Evolutionary conservation across 2,329 filamentous ascomycete species (phyloP).

Genomic region (Fusarium sp.): DNA sequence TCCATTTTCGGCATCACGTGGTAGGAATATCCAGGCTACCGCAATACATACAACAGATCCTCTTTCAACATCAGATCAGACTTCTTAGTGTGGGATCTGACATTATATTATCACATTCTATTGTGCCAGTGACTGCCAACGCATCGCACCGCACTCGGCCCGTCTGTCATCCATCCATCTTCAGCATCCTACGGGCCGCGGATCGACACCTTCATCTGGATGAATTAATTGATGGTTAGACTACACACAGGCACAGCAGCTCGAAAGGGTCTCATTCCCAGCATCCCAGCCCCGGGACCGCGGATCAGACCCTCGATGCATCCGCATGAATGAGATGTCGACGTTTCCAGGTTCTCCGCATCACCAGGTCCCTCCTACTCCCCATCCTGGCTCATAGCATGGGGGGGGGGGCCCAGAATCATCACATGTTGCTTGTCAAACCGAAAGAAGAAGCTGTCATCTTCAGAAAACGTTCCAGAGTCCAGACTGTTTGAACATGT

Average conservation of each 20-base stretch:
- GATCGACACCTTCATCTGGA: constrained; percentile 31
- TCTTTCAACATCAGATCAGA: constrained; percentile 1
- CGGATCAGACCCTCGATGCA: constrained; percentile 40
- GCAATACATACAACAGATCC: background rate
- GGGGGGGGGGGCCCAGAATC: constrained; percentile 10
- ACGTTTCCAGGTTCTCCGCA: constrained; percentile 41
- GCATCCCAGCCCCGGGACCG: constrained; percentile 20
- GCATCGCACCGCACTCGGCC: constrained; percentile 23
- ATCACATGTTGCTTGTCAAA: constrained; percentile 40
- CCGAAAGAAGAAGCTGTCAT: constrained; percentile 36
- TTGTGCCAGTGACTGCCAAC: constrained; percentile 24
- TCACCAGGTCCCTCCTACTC: constrained; percentile 33
- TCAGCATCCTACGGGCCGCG: constrained; percentile 25
- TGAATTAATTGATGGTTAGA: constrained; percentile 2
- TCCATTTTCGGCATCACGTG: constrained; percentile 29
- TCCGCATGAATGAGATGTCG: constrained; percentile 38
- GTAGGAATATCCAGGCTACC: constrained; percentile 14
- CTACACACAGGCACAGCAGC: constrained; percentile 30
- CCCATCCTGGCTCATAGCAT: constrained; percentile 6
- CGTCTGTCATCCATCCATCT: constrained; percentile 21
- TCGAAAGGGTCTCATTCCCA: constrained; percentile 2
- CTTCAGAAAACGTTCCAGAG: constrained; percentile 2
- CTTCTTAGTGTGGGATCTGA: constrained; percentile 8
- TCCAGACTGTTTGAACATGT: constrained; percentile 1
- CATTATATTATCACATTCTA: constrained; percentile 24